Percentiles rank a stretch among this genome's conserved stretches.
These are phyloP conservation scores for Salix brachista DNA, from an alignment of 345 rosid species.

Conservation along the genomic window DNA sequence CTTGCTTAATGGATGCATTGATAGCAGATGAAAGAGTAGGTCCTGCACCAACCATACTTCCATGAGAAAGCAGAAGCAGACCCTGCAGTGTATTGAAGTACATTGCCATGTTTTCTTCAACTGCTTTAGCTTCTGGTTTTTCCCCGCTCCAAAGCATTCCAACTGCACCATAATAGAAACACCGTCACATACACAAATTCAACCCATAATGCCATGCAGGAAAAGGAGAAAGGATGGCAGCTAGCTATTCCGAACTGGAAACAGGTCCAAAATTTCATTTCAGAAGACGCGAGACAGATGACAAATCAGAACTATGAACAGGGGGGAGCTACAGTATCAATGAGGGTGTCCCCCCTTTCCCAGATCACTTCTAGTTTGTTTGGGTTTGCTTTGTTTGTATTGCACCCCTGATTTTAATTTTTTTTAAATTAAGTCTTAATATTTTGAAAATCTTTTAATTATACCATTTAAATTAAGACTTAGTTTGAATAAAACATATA, in stretches of 20 bases:
- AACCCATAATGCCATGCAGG: neutral
- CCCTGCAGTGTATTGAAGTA: slow-evolving; percentile 80
- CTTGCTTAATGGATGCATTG: slow-evolving; percentile 56
- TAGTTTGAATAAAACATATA: too few relatives aligned
- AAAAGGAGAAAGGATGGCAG: neutral
- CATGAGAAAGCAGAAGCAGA: slow-evolving; percentile 69
- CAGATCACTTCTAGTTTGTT: too few relatives aligned
- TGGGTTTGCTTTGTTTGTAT: too few relatives aligned
- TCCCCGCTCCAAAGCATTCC: slow-evolving; percentile 94
- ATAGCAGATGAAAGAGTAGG: slow-evolving; percentile 70
- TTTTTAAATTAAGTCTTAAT: too few relatives aligned
- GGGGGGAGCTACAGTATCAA: neutral
- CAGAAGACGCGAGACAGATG: too few relatives aligned
- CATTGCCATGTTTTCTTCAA: slow-evolving; percentile 63
- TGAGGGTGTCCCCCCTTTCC: neutral
- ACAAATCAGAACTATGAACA: neutral
- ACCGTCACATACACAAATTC: neutral
- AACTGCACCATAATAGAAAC: slow-evolving; percentile 32
- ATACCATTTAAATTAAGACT: neutral
- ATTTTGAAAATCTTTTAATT: neutral
- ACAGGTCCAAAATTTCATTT: neutral
- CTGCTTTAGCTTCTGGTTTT: slow-evolving; percentile 54
- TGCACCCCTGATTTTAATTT: too few relatives aligned
- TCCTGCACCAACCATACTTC: slow-evolving; percentile 78
- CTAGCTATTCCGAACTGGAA: neutral